These are phyloP conservation scores for Pestalotiopsis sp. DNA, from an alignment of 2,329 filamentous ascomycete genomes.

Conservation along the genomic window DNA sequence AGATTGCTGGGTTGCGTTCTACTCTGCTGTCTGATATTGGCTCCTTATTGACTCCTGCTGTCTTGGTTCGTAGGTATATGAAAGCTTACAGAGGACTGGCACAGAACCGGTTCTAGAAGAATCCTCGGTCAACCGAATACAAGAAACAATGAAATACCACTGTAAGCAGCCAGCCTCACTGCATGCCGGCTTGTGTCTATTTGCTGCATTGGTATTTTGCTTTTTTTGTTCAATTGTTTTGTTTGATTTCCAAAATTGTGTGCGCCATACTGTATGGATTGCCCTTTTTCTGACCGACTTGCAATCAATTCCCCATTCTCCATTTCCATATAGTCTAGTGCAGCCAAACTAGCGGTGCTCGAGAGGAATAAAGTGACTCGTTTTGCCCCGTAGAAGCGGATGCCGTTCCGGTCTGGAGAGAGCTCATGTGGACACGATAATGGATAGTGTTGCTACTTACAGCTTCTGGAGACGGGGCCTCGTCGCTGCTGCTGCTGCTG, in stretches of 20 bases:
- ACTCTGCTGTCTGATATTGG: background rate
- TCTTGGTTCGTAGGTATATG: background rate
- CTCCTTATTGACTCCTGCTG: conserved; percentile 7
- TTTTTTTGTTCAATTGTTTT: background rate
- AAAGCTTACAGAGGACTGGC: too few relatives aligned
- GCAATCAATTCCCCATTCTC: conserved; percentile 3
- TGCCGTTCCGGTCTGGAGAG: background rate
- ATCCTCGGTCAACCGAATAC: background rate
- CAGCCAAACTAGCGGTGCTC: background rate
- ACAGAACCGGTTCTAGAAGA: background rate
- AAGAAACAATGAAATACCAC: background rate
- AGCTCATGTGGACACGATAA: background rate
- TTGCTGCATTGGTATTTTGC: background rate
- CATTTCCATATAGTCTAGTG: background rate
- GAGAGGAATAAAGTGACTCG: background rate
- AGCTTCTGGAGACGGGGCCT: too few relatives aligned
- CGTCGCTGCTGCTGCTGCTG: background rate
- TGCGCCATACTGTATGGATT: background rate
- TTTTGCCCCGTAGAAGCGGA: background rate
- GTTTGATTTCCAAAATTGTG: conserved; percentile 1
- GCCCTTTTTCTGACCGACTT: conserved; percentile 10
- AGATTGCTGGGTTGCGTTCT: conserved; percentile 1
- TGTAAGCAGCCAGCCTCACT: conserved; percentile 1
- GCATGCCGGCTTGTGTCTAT: background rate
- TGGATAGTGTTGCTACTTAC: background rate